Evolutionary conservation across 2,329 filamentous ascomycete species (phyloP).

Genomic region (Ophiostoma sp.): DNA sequence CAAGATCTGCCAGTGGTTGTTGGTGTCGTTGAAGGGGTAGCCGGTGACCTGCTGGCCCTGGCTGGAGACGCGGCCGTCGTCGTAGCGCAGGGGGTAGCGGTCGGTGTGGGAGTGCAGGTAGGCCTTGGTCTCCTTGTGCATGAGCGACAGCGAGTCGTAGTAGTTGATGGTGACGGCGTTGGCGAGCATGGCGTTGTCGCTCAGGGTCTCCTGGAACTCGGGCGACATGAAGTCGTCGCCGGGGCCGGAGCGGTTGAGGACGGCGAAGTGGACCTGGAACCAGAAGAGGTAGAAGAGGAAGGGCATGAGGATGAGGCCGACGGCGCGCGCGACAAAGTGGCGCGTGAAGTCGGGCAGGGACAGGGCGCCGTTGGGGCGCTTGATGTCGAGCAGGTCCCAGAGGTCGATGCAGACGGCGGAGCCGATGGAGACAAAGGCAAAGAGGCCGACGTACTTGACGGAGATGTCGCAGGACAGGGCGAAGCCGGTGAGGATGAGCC

Average conservation of each 20-base stretch:
- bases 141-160: conserved; percentile 79
- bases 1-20: conserved; percentile 95
- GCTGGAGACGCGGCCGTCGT: conserved; percentile 93
- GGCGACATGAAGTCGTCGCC: conserved; percentile 99
- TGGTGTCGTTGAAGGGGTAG: conserved; percentile 96
- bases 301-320: conserved; percentile 81
- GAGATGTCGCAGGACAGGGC: conserved; percentile 95
- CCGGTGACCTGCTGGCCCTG: conserved; percentile 98
- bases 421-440: conserved; percentile 95
- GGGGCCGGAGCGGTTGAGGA: conserved; percentile 80
- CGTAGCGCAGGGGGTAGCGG: conserved; percentile 86
- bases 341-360: conserved; percentile 73
- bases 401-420: conserved; percentile 90
- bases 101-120: conserved; percentile 93
- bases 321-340: conserved; percentile 81
- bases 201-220: conserved; percentile 94
- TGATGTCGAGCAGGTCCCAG: conserved; percentile 89
- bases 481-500: conserved; percentile 92
- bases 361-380: conserved; percentile 74
- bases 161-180: conserved; percentile 84
- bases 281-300: conserved; percentile 99
- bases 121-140: conserved; percentile 95
- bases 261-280: conserved; percentile 98
- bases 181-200: conserved; percentile 87
- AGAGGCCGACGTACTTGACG: conserved; percentile 94